Conservation (phyloP, 768 basidiomycete species). For the Boletales sp. region DNA sequence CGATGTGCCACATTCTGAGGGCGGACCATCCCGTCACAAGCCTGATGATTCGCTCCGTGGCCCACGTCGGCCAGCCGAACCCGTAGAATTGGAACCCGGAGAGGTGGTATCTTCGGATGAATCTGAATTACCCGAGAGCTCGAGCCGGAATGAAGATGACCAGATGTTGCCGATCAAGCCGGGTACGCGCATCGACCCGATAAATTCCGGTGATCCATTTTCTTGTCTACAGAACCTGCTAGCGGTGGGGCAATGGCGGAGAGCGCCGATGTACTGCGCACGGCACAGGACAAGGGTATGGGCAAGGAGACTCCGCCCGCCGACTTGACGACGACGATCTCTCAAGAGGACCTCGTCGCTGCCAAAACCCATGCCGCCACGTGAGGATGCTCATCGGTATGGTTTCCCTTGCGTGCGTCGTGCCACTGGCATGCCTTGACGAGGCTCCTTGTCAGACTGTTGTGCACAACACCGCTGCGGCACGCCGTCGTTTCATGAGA, state of each 20-base stretch:
- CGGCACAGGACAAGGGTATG: slow-evolving; percentile 8
- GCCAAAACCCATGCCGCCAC: neutral
- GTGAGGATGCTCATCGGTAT: slow-evolving; percentile 15
- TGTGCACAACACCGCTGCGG: slow-evolving; percentile 13
- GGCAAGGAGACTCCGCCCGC: slow-evolving; percentile 3
- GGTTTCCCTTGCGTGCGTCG: neutral
- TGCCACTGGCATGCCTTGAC: neutral
- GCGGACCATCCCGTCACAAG: slow-evolving; percentile 3
- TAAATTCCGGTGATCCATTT: neutral
- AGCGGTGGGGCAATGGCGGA: neutral
- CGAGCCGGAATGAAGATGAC: slow-evolving; percentile 19
- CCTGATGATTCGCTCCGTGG: neutral
- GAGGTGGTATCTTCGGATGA: slow-evolving; percentile 23
- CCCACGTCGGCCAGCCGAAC: neutral
- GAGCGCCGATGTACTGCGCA: neutral
- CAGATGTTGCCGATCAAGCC: neutral
- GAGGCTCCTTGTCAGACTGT: slow-evolving; percentile 14
- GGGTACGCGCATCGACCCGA: slow-evolving; percentile 6
- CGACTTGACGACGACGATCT: neutral
- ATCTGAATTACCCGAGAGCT: slow-evolving; percentile 22
- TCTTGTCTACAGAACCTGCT: neutral
- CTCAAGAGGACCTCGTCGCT: neutral
- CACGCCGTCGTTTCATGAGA: slow-evolving; percentile 34
- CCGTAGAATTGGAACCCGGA: slow-evolving; percentile 23
- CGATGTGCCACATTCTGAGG: neutral